phyloP scores from a whole-genome alignment of 2,329 filamentous ascomycete genomes.

The Dactylellina haptotyla region DNA sequence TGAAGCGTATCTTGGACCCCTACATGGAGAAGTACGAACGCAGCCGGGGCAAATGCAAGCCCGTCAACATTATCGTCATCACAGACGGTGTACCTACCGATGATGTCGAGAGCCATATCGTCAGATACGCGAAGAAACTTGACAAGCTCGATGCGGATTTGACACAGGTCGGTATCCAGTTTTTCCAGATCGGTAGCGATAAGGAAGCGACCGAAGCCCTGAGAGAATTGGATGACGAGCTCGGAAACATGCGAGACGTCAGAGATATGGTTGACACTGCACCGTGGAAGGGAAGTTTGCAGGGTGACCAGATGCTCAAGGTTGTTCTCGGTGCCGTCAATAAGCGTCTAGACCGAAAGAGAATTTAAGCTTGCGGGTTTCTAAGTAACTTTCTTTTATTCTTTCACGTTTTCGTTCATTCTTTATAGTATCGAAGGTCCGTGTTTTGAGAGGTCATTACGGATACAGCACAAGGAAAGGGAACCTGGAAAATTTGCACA shows the following conservation, averaged over 20 bases:
- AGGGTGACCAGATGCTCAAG: conserved; percentile 79
- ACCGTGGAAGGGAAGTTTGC: conserved; percentile 74
- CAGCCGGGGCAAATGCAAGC: conserved; percentile 67
- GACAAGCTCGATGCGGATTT: conserved; percentile 75
- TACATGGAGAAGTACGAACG: conserved; percentile 72
- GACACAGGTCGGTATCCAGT: conserved; percentile 91
- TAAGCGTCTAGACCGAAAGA: conserved; percentile 70
- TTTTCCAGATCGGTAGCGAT: conserved; percentile 91
- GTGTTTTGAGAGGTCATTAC: background rate
- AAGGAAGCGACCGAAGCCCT: conserved; percentile 72
- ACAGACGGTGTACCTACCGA: conserved; percentile 87
- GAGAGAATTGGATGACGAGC: conserved; percentile 77
- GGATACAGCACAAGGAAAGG: conserved; percentile 1
- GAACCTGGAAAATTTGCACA: background rate
- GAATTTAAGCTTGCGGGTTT: conserved; percentile 12
- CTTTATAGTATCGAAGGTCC: too few species aligned
- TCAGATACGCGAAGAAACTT: conserved; percentile 74
- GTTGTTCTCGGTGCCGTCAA: conserved; percentile 81
- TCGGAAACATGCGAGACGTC: conserved; percentile 69
- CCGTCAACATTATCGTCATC: conserved; percentile 90
- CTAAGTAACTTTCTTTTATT: background rate
- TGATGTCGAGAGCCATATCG: conserved; percentile 77
- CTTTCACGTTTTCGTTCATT: conserved; percentile 2
- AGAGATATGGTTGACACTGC: conserved; percentile 94
- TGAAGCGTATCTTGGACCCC: conserved; percentile 76